phyloP scores from a whole-genome alignment of 2,329 filamentous ascomycete species.

The Ceratocystis huliohia region DNA sequence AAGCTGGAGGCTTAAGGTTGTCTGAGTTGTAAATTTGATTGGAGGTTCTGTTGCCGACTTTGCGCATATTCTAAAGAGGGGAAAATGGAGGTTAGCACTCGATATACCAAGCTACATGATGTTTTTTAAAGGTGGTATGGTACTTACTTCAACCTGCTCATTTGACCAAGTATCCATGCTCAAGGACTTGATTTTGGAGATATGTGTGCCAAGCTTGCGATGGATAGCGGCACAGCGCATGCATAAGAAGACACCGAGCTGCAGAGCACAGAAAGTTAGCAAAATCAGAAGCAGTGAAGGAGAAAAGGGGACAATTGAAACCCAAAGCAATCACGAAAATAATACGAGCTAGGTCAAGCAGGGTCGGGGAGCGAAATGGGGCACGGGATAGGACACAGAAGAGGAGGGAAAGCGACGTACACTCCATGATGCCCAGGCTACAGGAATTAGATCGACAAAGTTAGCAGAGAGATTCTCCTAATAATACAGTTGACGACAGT shows the following conservation, averaged over 20 bases:
- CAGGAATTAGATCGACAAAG: conserved; percentile 19
- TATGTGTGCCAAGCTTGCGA: conserved; percentile 91
- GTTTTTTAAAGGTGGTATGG: neutral
- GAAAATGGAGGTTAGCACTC: conserved; percentile 1
- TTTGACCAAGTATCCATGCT: conserved; percentile 97
- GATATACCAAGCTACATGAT: neutral
- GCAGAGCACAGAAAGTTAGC: neutral
- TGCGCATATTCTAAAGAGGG: conserved; percentile 69
- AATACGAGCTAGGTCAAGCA: neutral
- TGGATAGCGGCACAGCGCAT: conserved; percentile 95
- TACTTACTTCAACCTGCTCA: conserved; percentile 84
- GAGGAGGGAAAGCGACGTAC: conserved; percentile 40
- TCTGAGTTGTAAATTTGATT: conserved; percentile 85
- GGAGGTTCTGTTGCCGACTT: conserved; percentile 70
- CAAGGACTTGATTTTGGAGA: conserved; percentile 96
- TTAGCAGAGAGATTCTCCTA: conserved; percentile 21
- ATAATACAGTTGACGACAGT: neutral
- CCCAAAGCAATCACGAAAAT: neutral
- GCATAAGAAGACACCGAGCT: conserved; percentile 93
- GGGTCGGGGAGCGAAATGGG: neutral
- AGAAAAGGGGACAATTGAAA: neutral
- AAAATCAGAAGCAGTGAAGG: neutral
- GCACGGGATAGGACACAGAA: neutral
- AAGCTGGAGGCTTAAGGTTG: conserved; percentile 69
- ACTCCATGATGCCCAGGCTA: conserved; percentile 95